phyloP scores from a whole-genome alignment of 2,329 filamentous ascomycete genomes.

The Alternaria conjuncta region DNA sequence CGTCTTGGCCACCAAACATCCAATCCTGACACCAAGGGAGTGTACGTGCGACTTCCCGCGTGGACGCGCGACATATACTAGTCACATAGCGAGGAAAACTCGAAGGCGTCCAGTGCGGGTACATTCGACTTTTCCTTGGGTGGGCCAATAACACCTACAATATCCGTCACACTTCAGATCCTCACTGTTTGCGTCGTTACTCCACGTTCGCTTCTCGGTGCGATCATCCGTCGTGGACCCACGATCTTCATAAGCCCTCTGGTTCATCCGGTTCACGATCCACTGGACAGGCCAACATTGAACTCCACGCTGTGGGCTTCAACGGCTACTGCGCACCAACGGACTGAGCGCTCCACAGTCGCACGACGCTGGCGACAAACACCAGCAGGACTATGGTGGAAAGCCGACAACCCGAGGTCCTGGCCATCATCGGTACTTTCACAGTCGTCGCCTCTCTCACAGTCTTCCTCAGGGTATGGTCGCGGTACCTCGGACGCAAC shows the following conservation, averaged over 20 bases:
- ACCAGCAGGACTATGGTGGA: constrained; percentile 26
- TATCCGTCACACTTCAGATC: neutral
- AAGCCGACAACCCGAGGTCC: constrained; percentile 35
- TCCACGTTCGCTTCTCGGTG: constrained; percentile 7
- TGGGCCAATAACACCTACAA: neutral
- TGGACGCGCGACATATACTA: constrained; percentile 1
- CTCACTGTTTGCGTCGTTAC: neutral
- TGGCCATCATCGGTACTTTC: constrained; percentile 36
- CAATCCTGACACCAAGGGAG: neutral
- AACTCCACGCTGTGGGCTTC: neutral
- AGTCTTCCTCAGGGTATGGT: constrained; percentile 33
- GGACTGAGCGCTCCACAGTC: neutral
- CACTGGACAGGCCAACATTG: neutral
- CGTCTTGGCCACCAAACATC: constrained; percentile 2
- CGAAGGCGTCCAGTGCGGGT: neutral
- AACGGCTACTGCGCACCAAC: neutral
- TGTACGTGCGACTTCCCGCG: neutral
- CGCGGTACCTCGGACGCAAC: constrained; percentile 39
- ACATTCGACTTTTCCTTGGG: neutral
- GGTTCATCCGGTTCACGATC: neutral
- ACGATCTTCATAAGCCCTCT: constrained; percentile 5
- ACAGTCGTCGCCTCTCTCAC: constrained; percentile 37
- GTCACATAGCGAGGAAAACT: neutral
- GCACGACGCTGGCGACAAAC: neutral
- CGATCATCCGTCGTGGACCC: constrained; percentile 4